Evolutionary conservation across 2,329 filamentous ascomycete species (phyloP).

Genomic region (Scytalidium sp.): DNA sequence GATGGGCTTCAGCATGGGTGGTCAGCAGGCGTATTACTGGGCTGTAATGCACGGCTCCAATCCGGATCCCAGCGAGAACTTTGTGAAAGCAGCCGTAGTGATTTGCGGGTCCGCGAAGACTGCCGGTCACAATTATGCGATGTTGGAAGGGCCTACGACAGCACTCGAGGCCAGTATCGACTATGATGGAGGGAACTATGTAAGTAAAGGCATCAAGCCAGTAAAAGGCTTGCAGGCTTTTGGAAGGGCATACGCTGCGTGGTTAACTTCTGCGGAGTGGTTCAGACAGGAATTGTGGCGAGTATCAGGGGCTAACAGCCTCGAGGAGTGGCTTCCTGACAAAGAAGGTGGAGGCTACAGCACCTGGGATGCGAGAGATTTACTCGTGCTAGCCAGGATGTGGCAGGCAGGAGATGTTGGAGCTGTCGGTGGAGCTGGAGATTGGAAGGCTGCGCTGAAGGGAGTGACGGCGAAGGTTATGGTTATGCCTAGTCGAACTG

Average conservation of each 20-base stretch:
- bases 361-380: constrained; percentile 40
- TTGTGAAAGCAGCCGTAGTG: constrained; percentile 36
- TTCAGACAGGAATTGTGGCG: constrained; percentile 39
- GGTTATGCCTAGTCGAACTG: constrained; percentile 59
- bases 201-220: constrained; percentile 23
- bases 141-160: constrained; percentile 42
- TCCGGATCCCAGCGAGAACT: constrained; percentile 6
- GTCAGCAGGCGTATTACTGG: constrained; percentile 47
- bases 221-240: constrained; percentile 39
- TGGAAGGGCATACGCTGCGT: constrained; percentile 43
- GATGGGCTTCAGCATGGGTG: constrained; percentile 48
- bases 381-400: constrained; percentile 38
- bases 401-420: constrained; percentile 41
- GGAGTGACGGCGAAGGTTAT: constrained; percentile 60
- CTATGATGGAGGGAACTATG: constrained; percentile 32
- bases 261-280: constrained; percentile 44
- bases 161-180: constrained; percentile 38
- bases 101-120: constrained; percentile 45
- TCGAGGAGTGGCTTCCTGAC: constrained; percentile 32
- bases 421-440: constrained; percentile 15
- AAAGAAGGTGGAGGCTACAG: constrained; percentile 29
- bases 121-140: constrained; percentile 43
- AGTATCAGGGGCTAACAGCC: constrained; percentile 29
- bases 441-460: constrained; percentile 51
- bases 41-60: constrained; percentile 37